Evolutionary conservation across 768 basidiomycete genomes (phyloP).

Genomic region (Agaricus bisporus): DNA sequence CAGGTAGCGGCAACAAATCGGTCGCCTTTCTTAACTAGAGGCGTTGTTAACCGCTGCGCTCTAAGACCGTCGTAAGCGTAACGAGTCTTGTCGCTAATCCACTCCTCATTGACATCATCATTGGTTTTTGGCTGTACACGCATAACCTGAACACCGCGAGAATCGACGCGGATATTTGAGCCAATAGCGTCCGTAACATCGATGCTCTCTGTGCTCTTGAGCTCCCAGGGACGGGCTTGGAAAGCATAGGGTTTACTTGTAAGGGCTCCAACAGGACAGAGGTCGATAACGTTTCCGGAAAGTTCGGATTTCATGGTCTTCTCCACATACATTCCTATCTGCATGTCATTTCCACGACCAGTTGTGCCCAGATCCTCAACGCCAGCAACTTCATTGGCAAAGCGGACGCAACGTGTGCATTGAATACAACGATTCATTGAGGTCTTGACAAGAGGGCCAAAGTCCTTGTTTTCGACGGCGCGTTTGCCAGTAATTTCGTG

Average conservation of each 20-base stretch:
- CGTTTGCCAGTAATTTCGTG: slow-evolving; percentile 98
- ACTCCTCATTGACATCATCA: slow-evolving; percentile 98
- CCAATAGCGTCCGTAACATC: slow-evolving; percentile 96
- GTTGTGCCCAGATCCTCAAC: slow-evolving; percentile 97
- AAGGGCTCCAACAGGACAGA: slow-evolving; percentile 96
- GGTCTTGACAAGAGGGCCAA: slow-evolving; percentile 97
- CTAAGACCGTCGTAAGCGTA: slow-evolving; percentile 93
- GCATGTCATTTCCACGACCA: slow-evolving; percentile 95
- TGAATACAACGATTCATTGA: slow-evolving; percentile 99
- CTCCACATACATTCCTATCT: slow-evolving; percentile 97
- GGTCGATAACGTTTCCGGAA: slow-evolving; percentile 94
- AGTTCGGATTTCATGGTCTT: slow-evolving; percentile 97
- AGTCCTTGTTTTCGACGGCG: slow-evolving; percentile 96
- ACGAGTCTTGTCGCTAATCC: slow-evolving; percentile 99
- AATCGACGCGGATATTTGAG: slow-evolving; percentile 94
- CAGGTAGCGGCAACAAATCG: slow-evolving; percentile 87
- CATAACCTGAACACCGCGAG: slow-evolving; percentile 95
- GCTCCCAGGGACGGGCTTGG: slow-evolving; percentile 96
- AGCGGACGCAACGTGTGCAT: slow-evolving; percentile 97
- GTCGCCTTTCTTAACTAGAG: slow-evolving; percentile 86
- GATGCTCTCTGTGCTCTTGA: slow-evolving; percentile 95
- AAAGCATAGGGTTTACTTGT: slow-evolving; percentile 99
- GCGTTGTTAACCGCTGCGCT: slow-evolving; percentile 92
- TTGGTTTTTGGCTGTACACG: slow-evolving; percentile 94
- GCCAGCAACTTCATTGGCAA: slow-evolving; percentile 98